Conservation (phyloP, 805 yeast genomes). For the Starmerella apis region DNA sequence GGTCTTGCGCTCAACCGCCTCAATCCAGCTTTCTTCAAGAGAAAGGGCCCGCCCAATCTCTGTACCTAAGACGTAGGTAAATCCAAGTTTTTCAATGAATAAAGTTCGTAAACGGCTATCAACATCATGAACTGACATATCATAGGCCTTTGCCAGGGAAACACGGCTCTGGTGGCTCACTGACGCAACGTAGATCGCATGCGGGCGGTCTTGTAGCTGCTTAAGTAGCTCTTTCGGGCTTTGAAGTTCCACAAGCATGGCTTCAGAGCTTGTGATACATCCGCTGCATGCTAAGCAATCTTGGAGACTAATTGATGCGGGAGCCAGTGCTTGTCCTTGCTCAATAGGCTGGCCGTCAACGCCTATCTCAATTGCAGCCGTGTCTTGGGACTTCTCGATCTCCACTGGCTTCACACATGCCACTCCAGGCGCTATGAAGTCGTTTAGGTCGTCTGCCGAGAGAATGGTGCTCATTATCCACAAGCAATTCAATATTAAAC, state of each 20-base stretch:
- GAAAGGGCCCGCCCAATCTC: conserved; percentile 69
- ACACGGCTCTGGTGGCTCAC: conserved; percentile 79
- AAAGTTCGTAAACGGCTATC: conserved; percentile 55
- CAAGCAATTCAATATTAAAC: background rate
- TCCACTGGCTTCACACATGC: conserved; percentile 88
- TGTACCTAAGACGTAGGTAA: conserved; percentile 68
- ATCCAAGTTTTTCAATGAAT: conserved; percentile 52
- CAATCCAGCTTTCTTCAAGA: conserved; percentile 40
- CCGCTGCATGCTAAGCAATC: conserved; percentile 97
- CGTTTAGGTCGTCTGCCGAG: conserved; percentile 79
- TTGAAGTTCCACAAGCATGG: conserved; percentile 80
- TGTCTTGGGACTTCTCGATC: conserved; percentile 30
- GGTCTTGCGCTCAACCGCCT: conserved; percentile 30
- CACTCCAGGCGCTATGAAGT: conserved; percentile 85
- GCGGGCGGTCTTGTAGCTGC: conserved; percentile 37
- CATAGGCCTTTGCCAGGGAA: conserved; percentile 62
- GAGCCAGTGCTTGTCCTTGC: conserved; percentile 44
- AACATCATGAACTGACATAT: conserved; percentile 41
- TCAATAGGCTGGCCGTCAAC: conserved; percentile 52
- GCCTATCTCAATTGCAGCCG: conserved; percentile 50
- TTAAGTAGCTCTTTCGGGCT: conserved; percentile 69
- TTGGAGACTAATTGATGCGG: conserved; percentile 79
- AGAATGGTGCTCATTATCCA: conserved; percentile 15
- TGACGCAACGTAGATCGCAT: conserved; percentile 55
- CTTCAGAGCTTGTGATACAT: conserved; percentile 96